phyloP scores from a whole-genome alignment of 257 asterid species.

The Solanum bulbocastanum region DNA sequence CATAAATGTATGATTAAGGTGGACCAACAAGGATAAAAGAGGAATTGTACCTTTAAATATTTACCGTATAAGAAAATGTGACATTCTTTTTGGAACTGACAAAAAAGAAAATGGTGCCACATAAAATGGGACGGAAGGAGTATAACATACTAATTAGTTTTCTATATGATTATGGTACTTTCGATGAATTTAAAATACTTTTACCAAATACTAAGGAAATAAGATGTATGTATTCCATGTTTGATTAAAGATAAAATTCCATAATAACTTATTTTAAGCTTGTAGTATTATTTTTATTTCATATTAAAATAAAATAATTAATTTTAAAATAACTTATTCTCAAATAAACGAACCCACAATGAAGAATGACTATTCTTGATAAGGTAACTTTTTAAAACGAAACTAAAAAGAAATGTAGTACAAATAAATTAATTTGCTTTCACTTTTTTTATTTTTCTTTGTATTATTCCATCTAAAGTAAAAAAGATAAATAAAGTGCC shows the following conservation, averaged over 20 bases:
- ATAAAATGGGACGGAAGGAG: too few relatives aligned
- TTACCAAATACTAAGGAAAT: background rate
- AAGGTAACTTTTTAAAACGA: background rate
- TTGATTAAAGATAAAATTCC: background rate
- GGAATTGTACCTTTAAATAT: too few relatives aligned
- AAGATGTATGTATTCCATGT: background rate
- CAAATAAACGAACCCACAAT: background rate
- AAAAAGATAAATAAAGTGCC: background rate
- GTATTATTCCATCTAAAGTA: background rate
- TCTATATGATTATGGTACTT: background rate
- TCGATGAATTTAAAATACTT: background rate
- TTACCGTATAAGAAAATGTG: too few relatives aligned
- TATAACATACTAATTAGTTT: background rate
- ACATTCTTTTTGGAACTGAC: too few relatives aligned
- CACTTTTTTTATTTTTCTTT: background rate
- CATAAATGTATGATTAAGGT: too few relatives aligned
- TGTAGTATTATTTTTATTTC: too few relatives aligned
- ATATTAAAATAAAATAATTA: too few relatives aligned
- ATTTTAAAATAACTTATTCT: too few relatives aligned
- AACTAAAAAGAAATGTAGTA: background rate
- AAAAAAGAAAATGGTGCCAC: too few relatives aligned
- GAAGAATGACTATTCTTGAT: background rate
- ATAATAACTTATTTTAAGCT: too few relatives aligned
- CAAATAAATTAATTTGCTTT: background rate
- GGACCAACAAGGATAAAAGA: too few relatives aligned